phyloP scores from a whole-genome alignment of 2,329 filamentous ascomycete species.

The Fusarium sororula region DNA sequence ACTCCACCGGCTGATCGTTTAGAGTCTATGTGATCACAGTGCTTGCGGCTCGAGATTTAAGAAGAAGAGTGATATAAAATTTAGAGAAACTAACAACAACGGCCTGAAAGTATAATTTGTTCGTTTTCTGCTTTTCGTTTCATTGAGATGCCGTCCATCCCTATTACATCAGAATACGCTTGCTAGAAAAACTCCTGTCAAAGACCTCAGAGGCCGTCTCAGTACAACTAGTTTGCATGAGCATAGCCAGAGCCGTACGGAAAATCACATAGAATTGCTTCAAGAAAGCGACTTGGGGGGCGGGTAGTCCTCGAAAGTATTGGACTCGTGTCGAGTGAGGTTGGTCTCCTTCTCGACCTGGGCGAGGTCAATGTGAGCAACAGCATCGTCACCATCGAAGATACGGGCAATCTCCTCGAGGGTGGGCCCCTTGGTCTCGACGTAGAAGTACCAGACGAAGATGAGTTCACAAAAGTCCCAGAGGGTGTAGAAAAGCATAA shows the following conservation, averaged over 20 bases:
- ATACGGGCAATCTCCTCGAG: slow-evolving; percentile 71
- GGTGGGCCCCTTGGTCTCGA: slow-evolving; percentile 76
- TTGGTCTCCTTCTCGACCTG: slow-evolving; percentile 64
- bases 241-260: neutral
- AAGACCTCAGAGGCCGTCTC: neutral
- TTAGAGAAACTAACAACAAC: neutral
- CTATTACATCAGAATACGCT: slow-evolving; percentile 23
- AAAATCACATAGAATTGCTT: neutral
- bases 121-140: neutral
- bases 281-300: slow-evolving; percentile 30
- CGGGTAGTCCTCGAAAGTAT: slow-evolving; percentile 11
- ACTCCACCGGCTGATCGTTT: neutral
- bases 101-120: neutral
- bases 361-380: slow-evolving; percentile 63
- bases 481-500: slow-evolving; percentile 72
- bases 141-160: slow-evolving; percentile 1
- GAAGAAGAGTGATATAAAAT: slow-evolving; percentile 1
- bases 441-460: slow-evolving; percentile 73
- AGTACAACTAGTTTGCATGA: neutral
- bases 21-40: neutral
- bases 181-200: slow-evolving; percentile 3
- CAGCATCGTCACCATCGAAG: slow-evolving; percentile 72
- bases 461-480: slow-evolving; percentile 69
- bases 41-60: neutral
- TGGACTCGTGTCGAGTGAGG: slow-evolving; percentile 40